phyloP scores from a whole-genome alignment of 2,329 filamentous ascomycete species.

The Fusarium multiceps region DNA sequence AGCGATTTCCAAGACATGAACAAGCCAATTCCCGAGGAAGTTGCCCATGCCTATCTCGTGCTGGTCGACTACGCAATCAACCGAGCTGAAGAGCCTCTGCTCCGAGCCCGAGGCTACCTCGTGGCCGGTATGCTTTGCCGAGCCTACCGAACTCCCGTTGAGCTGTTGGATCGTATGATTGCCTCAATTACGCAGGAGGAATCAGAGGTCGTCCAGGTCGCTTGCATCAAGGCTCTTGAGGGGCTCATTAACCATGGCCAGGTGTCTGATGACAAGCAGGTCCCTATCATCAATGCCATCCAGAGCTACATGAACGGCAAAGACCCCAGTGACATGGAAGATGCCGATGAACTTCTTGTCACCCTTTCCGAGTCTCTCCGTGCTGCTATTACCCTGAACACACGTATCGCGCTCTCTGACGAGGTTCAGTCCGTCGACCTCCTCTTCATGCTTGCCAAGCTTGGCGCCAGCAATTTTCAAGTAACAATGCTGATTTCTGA shows the following conservation, averaged over 20 bases:
- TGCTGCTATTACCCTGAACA: slow-evolving; percentile 83
- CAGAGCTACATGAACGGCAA: slow-evolving; percentile 81
- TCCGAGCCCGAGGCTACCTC: slow-evolving; percentile 88
- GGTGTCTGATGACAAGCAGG: slow-evolving; percentile 67
- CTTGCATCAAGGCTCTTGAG: slow-evolving; percentile 89
- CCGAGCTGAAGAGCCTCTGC: slow-evolving; percentile 75
- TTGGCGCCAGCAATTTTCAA: slow-evolving; percentile 91
- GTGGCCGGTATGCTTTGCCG: slow-evolving; percentile 84
- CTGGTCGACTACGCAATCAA: slow-evolving; percentile 83
- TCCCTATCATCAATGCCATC: slow-evolving; percentile 69
- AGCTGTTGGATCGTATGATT: slow-evolving; percentile 78
- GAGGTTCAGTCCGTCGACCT: slow-evolving; percentile 81
- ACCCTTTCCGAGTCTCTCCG: slow-evolving; percentile 88
- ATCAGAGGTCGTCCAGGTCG: slow-evolving; percentile 90
- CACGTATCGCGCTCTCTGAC: slow-evolving; percentile 76
- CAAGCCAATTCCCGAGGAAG: slow-evolving; percentile 74
- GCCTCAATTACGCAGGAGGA: slow-evolving; percentile 79
- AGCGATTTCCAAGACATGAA: slow-evolving; percentile 84
- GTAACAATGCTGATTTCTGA: slow-evolving; percentile 88
- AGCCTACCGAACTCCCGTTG: slow-evolving; percentile 71
- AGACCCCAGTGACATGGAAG: slow-evolving; percentile 84
- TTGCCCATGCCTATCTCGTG: slow-evolving; percentile 80
- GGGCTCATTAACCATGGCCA: slow-evolving; percentile 67
- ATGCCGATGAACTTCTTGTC: slow-evolving; percentile 91
- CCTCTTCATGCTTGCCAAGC: slow-evolving; percentile 88